Evolutionary conservation across 1,284 basidiomycete genomes (phyloP).

Genomic region (Naganishia sp.): DNA sequence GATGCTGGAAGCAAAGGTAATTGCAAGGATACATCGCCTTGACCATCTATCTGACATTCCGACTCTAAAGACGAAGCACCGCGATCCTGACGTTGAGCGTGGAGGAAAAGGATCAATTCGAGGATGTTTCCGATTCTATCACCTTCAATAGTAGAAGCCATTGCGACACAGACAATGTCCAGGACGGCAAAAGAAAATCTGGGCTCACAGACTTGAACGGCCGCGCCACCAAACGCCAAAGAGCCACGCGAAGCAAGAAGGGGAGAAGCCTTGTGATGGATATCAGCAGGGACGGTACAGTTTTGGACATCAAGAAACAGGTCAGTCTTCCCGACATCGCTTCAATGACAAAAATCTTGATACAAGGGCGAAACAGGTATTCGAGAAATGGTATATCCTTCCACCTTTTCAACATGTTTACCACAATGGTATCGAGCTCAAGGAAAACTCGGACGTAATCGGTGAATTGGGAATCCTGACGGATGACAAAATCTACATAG

Average conservation of each 20-base stretch:
- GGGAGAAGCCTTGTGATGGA: not conserved
- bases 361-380: constrained; percentile 9
- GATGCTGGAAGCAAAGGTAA: constrained; percentile 30
- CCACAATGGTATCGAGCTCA: constrained; percentile 19
- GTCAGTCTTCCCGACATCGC: not conserved
- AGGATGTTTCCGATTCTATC: not conserved
- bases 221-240: constrained; percentile 14
- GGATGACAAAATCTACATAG: constrained; percentile 24
- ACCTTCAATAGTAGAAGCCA: not conserved
- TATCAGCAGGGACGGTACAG: constrained; percentile 4
- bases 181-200: constrained; percentile 2
- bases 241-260: constrained; percentile 7
- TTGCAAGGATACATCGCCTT: not conserved
- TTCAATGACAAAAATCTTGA: too few species aligned
- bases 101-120: not conserved
- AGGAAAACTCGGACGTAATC: constrained; percentile 20
- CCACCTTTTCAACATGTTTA: constrained; percentile 25
- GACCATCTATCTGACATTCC: not conserved
- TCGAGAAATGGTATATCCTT: constrained; percentile 19
- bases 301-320: constrained; percentile 9
- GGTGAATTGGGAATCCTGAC: constrained; percentile 4
- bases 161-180: not conserved
- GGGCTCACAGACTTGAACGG: not conserved
- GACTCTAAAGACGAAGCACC: not conserved
- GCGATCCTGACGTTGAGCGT: constrained; percentile 6